phyloP scores from a whole-genome alignment of 495 filamentous ascomycete species.

The Penicillium steckii region DNA sequence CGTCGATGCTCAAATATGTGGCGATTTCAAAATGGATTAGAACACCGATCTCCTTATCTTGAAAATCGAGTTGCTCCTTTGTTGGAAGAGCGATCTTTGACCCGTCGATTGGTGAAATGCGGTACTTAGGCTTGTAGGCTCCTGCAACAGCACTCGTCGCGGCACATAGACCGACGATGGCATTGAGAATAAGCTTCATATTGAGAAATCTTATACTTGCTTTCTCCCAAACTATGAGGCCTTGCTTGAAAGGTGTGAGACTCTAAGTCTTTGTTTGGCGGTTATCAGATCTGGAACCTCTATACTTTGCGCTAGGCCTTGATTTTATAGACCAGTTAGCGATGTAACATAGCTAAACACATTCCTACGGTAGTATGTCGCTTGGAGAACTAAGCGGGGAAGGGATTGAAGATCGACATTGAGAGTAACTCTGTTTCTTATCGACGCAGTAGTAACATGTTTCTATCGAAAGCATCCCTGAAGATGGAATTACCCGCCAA shows the following conservation, averaged over 20 bases:
- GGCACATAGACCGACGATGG: conserved; percentile 2
- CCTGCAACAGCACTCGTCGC: not conserved
- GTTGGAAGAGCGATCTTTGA: conserved; percentile 12
- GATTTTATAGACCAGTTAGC: not conserved
- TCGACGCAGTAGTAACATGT: not conserved
- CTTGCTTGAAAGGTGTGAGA: too few species aligned
- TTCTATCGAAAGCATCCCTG: not conserved
- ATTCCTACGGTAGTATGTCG: conserved; percentile 50
- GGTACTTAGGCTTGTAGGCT: conserved; percentile 8
- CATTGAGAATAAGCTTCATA: not conserved
- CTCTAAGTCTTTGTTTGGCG: too few species aligned
- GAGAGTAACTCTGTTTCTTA: not conserved
- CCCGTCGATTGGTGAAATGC: conserved; percentile 9
- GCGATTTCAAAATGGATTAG: conserved; percentile 9
- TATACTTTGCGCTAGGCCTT: not conserved
- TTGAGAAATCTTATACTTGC: too few species aligned
- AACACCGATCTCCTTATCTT: conserved; percentile 12
- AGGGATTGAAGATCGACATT: not conserved
- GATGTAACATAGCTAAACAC: conserved; percentile 27
- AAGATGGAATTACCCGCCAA: conserved; percentile 1
- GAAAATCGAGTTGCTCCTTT: conserved; percentile 10
- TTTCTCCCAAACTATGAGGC: too few species aligned
- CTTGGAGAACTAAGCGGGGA: not conserved
- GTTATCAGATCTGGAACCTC: too few species aligned
- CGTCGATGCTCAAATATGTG: conserved; percentile 10